Evolutionary conservation across 805 yeast species (phyloP).

Genomic region (Lachancea nothofagi): DNA sequence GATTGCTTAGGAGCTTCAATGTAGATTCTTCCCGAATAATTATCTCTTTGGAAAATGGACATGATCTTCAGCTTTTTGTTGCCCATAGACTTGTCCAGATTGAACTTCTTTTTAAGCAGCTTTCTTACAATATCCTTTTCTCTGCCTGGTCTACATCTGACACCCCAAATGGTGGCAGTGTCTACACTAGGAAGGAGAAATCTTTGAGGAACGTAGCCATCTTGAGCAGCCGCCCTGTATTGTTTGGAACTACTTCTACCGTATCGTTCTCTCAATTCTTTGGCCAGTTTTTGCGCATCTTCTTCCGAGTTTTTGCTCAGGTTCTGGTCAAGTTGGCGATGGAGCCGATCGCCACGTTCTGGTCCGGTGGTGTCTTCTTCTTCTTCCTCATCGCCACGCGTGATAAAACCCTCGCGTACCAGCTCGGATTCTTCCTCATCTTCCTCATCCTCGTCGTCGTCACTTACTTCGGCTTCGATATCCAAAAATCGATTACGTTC

Average conservation of each 20-base stretch:
- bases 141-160: conserved; percentile 86
- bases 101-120: conserved; percentile 75
- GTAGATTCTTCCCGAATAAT: conserved; percentile 85
- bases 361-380: conserved; percentile 52
- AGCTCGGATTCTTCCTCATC: conserved; percentile 92
- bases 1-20: conserved; percentile 91
- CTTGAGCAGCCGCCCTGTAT: conserved; percentile 68
- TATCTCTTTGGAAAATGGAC: conserved; percentile 91
- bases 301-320: conserved; percentile 84
- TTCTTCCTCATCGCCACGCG: conserved; percentile 48
- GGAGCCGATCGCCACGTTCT: conserved; percentile 64
- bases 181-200: conserved; percentile 90
- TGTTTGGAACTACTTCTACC: conserved; percentile 78
- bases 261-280: conserved; percentile 84
- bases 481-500: conserved; percentile 83
- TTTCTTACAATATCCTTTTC: conserved; percentile 88
- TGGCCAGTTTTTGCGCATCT: conserved; percentile 92
- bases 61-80: conserved; percentile 75
- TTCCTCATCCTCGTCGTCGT: conserved; percentile 87
- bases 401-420: conserved; percentile 74
- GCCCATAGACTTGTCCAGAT: conserved; percentile 57
- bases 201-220: conserved; percentile 87
- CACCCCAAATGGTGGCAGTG: conserved; percentile 95
- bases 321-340: conserved; percentile 84
- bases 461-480: conserved; percentile 98